These are phyloP conservation scores for Anacardium occidentale DNA, from an alignment of 345 rosid genomes.

Conservation along the genomic window DNA sequence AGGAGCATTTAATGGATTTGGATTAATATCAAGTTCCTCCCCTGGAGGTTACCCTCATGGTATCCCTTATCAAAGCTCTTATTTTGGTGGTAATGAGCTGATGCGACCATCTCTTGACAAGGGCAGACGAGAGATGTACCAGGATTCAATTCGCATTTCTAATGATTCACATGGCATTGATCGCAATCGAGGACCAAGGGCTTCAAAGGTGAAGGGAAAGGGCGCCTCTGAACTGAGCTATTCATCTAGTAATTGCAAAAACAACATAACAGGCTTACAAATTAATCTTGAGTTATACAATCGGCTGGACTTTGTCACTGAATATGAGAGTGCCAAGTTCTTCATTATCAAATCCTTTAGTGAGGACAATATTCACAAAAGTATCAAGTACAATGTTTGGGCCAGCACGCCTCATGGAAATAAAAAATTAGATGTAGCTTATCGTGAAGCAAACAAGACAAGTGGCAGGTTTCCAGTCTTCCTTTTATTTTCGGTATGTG, in stretches of 20 bases:
- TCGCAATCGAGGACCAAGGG: conserved; percentile 67
- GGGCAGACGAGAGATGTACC: conserved; percentile 57
- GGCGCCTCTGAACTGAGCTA: conserved; percentile 30
- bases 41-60: conserved; percentile 43
- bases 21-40: conserved; percentile 44
- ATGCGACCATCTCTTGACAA: conserved; percentile 40
- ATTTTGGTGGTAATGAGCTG: conserved; percentile 37
- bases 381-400: conserved; percentile 72
- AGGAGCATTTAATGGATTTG: conserved; percentile 43
- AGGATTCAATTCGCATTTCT: conserved; percentile 35
- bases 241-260: conserved; percentile 35
- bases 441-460: conserved; percentile 52
- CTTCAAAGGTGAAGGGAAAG: conserved; percentile 53
- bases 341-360: conserved; percentile 76
- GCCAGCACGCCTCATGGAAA: conserved; percentile 81
- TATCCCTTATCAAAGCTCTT: conserved; percentile 44
- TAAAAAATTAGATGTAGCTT: conserved; percentile 65
- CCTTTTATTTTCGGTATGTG: conserved; percentile 63
- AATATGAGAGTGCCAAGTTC: conserved; percentile 59
- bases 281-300: conserved; percentile 42
- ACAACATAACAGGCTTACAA: conserved; percentile 32
- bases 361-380: conserved; percentile 77
- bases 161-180: conserved; percentile 50
- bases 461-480: conserved; percentile 53
- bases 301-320: conserved; percentile 47